Evolutionary conservation across 768 basidiomycete species (phyloP).

Genomic region (Lentinus tigrinus): DNA sequence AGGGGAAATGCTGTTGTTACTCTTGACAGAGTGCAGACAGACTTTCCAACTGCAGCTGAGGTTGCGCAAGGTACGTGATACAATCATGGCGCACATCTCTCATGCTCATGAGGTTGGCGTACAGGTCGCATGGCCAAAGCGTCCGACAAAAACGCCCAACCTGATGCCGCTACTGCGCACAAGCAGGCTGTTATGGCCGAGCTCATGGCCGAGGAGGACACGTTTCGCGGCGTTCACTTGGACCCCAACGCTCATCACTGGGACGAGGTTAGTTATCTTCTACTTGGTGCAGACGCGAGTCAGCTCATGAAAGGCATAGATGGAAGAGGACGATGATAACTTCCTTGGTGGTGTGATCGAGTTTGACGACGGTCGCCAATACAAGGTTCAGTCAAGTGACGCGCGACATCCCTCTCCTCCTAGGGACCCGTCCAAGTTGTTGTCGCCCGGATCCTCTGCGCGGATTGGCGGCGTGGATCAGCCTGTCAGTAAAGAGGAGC

Average conservation of each 20-base stretch:
- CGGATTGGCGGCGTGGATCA: conserved; percentile 23
- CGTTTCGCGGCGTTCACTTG: conserved; percentile 91
- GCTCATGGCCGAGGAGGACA: conserved; percentile 81
- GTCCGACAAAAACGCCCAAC: conserved; percentile 39
- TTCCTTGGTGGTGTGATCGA: conserved; percentile 89
- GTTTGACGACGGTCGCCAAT: conserved; percentile 92
- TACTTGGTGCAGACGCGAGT: neutral
- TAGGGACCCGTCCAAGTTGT: conserved; percentile 9
- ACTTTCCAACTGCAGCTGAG: conserved; percentile 97
- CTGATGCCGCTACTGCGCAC: conserved; percentile 50
- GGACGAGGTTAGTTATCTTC: conserved; percentile 77
- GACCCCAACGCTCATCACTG: conserved; percentile 95
- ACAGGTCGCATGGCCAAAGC: conserved; percentile 21
- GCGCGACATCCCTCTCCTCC: conserved; percentile 31
- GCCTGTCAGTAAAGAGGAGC: conserved; percentile 80
- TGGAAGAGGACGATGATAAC: conserved; percentile 92
- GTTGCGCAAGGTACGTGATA: conserved; percentile 73
- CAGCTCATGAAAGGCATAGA: conserved; percentile 11
- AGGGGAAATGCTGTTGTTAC: conserved; percentile 34
- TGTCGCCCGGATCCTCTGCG: neutral
- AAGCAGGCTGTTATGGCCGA: conserved; percentile 74
- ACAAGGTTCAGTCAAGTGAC: conserved; percentile 67
- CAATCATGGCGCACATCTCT: neutral
- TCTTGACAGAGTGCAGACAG: conserved; percentile 48
- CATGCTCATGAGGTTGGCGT: neutral